A percentile compares a stretch with the other conserved stretches of the same genome.
Conservation (phyloP, 2,329 filamentous ascomycete species). For the Colletotrichum ledebouriae region DNA sequence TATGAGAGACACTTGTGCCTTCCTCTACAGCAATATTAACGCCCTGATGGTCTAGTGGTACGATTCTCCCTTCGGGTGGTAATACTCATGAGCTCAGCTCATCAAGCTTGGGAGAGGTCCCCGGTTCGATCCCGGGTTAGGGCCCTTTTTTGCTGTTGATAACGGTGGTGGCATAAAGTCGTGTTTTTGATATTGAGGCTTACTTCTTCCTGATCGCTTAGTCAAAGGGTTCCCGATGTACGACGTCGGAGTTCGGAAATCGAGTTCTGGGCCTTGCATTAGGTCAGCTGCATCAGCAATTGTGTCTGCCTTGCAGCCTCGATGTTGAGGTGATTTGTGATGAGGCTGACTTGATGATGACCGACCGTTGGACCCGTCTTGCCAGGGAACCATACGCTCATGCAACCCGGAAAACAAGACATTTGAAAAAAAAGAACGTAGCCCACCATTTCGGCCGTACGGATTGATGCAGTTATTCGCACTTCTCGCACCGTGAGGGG, state of each 20-base stretch:
- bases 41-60: conserved; percentile 42
- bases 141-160: conserved; percentile 14
- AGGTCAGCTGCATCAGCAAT: conserved; percentile 18
- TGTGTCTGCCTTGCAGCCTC: conserved; percentile 14
- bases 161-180: background rate
- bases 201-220: background rate
- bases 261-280: conserved; percentile 4
- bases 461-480: conserved; percentile 8
- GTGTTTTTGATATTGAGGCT: background rate
- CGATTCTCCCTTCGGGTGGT: conserved; percentile 40
- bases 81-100: conserved; percentile 21
- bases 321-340: conserved; percentile 10
- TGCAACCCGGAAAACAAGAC: conserved; percentile 17
- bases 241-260: background rate
- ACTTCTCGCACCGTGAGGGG: conserved; percentile 32
- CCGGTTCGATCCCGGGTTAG: conserved; percentile 39
- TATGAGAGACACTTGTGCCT: conserved; percentile 5
- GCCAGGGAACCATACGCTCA: conserved; percentile 14
- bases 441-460: conserved; percentile 17
- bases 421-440: background rate
- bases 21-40: background rate
- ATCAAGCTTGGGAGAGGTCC: conserved; percentile 36
- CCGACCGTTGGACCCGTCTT: conserved; percentile 6
- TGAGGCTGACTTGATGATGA: conserved; percentile 30
- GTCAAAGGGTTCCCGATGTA: background rate